These are phyloP conservation scores for Fomitopsis betulina DNA, from an alignment of 1,284 basidiomycete species.

Conservation along the genomic window DNA sequence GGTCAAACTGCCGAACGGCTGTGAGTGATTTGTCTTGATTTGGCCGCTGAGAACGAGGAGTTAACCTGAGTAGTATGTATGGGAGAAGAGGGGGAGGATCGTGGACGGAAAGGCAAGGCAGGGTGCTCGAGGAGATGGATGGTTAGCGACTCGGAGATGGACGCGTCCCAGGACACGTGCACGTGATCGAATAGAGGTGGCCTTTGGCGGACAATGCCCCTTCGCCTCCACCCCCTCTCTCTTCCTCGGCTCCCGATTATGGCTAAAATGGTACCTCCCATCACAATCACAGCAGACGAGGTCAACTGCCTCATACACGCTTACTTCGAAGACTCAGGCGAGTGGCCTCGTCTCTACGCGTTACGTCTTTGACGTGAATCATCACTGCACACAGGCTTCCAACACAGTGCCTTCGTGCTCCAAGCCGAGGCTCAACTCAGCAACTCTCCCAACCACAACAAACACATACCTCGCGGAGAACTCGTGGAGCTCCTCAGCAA, in stretches of 20 bases:
- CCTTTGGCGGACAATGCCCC: background rate
- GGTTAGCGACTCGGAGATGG: background rate
- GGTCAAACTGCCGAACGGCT: too few species aligned
- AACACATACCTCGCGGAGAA: conserved; percentile 78
- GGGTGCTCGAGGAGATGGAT: too few species aligned
- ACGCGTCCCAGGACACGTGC: background rate
- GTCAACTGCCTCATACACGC: conserved; percentile 81
- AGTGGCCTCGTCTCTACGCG: background rate
- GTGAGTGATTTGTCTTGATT: too few species aligned
- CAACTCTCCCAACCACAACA: conserved; percentile 57
- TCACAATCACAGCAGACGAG: conserved; percentile 75
- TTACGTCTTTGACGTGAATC: background rate
- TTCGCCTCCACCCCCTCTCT: background rate
- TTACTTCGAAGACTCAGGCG: conserved; percentile 79
- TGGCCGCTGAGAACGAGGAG: too few species aligned
- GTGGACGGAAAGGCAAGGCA: too few species aligned
- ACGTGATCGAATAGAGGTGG: conserved; percentile 6
- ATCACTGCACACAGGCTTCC: conserved; percentile 49
- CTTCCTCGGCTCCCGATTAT: conserved; percentile 11
- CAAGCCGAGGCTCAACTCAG: conserved; percentile 68
- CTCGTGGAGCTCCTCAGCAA: conserved; percentile 78
- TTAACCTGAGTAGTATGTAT: too few species aligned
- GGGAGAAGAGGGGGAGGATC: too few species aligned
- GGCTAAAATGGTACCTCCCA: conserved; percentile 27
- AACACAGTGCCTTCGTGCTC: conserved; percentile 74